Conservation (phyloP, 2,329 filamentous ascomycete species). For the Colletotrichum chrysophilum region DNA sequence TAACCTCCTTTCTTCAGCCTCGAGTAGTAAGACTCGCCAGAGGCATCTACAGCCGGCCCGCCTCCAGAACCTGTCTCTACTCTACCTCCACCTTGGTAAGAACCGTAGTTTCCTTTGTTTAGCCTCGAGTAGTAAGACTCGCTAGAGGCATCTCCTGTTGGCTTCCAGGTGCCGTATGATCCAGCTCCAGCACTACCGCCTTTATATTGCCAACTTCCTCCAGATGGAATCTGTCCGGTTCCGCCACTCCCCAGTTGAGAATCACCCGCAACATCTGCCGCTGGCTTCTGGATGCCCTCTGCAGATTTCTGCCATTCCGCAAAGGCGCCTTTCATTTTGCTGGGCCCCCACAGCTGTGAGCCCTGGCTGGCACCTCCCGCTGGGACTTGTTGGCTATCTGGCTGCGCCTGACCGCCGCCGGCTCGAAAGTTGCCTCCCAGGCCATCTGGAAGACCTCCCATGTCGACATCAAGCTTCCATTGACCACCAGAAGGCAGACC, state of each 20-base stretch:
- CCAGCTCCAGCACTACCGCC: not conserved
- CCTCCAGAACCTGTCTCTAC: not conserved
- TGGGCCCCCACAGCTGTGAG: too few species aligned
- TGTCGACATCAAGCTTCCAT: not conserved
- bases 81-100: not conserved
- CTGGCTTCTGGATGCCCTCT: not conserved
- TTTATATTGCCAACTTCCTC: not conserved
- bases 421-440: too few species aligned
- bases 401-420: too few species aligned
- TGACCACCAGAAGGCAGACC: not conserved
- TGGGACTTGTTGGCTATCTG: too few species aligned
- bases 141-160: not conserved
- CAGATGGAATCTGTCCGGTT: not conserved
- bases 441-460: not conserved
- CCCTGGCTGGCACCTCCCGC: too few species aligned
- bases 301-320: too few species aligned
- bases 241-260: not conserved
- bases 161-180: not conserved
- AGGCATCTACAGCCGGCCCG: not conserved
- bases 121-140: not conserved
- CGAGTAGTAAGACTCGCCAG: not conserved
- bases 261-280: not conserved
- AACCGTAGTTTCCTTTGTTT: not conserved
- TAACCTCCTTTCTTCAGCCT: not conserved
- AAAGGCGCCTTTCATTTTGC: too few species aligned